These are phyloP conservation scores for Simmondsia chinensis DNA, from an alignment of 148 eudicot species.

Conservation along the genomic window DNA sequence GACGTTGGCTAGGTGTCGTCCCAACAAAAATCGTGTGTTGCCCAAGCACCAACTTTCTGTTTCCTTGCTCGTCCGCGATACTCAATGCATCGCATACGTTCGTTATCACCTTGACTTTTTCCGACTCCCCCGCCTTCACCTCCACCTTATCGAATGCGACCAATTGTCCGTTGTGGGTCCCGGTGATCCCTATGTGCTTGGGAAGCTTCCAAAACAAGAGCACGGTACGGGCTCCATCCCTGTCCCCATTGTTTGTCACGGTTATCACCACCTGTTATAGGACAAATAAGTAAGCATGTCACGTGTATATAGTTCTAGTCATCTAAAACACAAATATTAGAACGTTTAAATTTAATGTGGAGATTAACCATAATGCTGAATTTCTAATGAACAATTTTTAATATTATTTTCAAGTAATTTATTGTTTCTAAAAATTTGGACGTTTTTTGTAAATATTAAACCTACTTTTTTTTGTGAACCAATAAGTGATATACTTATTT, in stretches of 20 bases:
- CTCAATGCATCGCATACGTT: slow-evolving; percentile 17
- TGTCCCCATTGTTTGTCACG: slow-evolving; percentile 16
- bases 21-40: slow-evolving; percentile 16
- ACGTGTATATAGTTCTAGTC: too few relatives aligned
- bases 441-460: too few relatives aligned
- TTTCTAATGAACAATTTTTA: too few relatives aligned
- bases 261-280: too few relatives aligned
- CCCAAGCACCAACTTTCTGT: slow-evolving; percentile 17
- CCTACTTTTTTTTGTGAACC: too few relatives aligned
- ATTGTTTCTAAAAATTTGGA: too few relatives aligned
- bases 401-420: too few relatives aligned
- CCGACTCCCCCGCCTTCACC: slow-evolving; percentile 14
- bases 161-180: slow-evolving; percentile 15
- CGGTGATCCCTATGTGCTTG: slow-evolving; percentile 7
- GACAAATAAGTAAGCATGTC: too few relatives aligned
- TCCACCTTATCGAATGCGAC: slow-evolving; percentile 21
- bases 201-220: slow-evolving; percentile 16
- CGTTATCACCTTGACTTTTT: background rate
- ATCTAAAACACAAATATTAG: too few relatives aligned
- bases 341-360: too few relatives aligned
- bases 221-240: slow-evolving; percentile 20
- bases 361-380: too few relatives aligned
- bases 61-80: slow-evolving; percentile 10
- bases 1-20: slow-evolving; percentile 13
- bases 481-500: too few relatives aligned